Evolutionary conservation across 371 early-diverging fungal genomes (phyloP).

Genomic region (Dinochytrium kinnereticum): DNA sequence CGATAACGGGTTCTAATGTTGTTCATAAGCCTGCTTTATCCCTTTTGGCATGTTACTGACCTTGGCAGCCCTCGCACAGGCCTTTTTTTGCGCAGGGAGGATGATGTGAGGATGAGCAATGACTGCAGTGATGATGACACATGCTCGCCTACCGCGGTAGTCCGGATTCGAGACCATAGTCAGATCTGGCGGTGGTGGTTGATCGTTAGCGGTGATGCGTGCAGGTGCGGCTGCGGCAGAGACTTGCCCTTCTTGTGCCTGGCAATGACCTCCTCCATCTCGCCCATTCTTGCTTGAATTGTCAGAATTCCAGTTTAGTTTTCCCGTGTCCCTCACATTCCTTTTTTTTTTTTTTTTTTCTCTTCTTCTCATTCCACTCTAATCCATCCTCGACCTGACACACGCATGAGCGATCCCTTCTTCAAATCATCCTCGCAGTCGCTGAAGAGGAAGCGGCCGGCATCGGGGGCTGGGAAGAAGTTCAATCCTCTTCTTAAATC

Average conservation of each 20-base stretch:
- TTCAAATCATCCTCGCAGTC: neutral
- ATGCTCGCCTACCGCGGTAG: constrained; percentile 7
- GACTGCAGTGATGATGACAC: neutral
- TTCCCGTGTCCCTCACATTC: too few relatives aligned
- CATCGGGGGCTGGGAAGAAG: neutral
- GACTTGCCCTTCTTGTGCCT: constrained; percentile 12
- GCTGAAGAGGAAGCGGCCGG: constrained; percentile 4
- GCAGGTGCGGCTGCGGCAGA: too few relatives aligned
- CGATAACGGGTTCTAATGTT: constrained; percentile 11
- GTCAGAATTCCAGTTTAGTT: neutral
- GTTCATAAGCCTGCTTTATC: too few relatives aligned
- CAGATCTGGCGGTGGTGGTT: constrained; percentile 7
- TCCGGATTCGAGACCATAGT: constrained; percentile 20
- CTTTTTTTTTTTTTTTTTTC: constrained; percentile 14
- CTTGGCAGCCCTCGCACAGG: constrained; percentile 14
- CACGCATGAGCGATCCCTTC: neutral
- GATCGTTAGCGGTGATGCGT: too few relatives aligned
- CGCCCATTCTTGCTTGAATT: neutral
- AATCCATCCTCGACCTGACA: neutral
- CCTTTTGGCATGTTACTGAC: too few relatives aligned
- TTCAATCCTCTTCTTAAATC: neutral
- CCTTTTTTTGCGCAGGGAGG: neutral
- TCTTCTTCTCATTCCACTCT: neutral
- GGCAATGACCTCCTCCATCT: neutral
- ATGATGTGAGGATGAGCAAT: neutral